Percentiles rank a stretch among this genome's conserved stretches.
Conservation (phyloP, 2,329 filamentous ascomycete genomes). For the Cadophora sp. region DNA sequence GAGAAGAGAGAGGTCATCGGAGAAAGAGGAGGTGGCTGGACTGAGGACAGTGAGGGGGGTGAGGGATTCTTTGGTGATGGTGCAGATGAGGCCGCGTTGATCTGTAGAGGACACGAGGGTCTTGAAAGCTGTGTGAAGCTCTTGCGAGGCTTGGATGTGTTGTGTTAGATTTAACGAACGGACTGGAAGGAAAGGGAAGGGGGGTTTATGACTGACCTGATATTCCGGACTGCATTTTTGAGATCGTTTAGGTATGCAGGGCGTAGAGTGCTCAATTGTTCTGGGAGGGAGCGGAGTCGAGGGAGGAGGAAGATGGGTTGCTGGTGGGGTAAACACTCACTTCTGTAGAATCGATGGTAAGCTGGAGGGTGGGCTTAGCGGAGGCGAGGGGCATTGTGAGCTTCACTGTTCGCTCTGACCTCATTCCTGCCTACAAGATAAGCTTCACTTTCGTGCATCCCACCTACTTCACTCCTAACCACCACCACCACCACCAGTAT, state of each 20-base stretch:
- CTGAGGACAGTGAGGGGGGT: constrained; percentile 64
- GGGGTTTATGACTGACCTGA: constrained; percentile 58
- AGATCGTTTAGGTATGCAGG: background rate
- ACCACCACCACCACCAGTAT: constrained; percentile 1
- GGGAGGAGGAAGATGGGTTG: background rate
- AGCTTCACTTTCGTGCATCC: too few relatives aligned
- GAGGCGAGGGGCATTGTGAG: background rate
- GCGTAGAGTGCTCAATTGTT: background rate
- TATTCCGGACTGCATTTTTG: constrained; percentile 79
- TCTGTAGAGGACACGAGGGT: constrained; percentile 65
- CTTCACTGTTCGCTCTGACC: background rate
- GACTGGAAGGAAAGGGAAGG: background rate
- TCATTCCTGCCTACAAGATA: too few relatives aligned
- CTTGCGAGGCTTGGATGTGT: constrained; percentile 67
- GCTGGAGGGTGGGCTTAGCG: background rate
- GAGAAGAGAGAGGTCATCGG: constrained; percentile 67
- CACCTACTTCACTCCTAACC: background rate
- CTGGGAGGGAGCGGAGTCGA: background rate
- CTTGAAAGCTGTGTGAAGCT: constrained; percentile 78
- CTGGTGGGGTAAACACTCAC: too few relatives aligned
- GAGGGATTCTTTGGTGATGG: constrained; percentile 73
- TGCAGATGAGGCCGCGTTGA: constrained; percentile 74
- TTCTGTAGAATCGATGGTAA: too few relatives aligned
- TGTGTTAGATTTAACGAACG: background rate
- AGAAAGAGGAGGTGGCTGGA: constrained; percentile 63